Base-by-base conservation (phyloP, 768 basidiomycete species). In the Naematelia encephala region DNA sequence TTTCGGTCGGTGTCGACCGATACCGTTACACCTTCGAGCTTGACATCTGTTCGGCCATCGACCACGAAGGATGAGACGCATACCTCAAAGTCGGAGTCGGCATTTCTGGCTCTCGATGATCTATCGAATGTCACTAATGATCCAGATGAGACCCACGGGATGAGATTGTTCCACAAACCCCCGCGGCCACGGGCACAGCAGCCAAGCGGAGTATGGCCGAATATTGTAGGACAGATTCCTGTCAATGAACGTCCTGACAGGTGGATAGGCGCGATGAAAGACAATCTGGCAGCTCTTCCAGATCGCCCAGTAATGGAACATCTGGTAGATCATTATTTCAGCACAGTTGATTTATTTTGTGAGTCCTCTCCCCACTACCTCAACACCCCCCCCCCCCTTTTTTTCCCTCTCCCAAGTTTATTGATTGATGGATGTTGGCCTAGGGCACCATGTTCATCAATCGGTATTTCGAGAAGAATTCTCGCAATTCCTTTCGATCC, bases 401-500 rank as follows among this genome's bases (percentile, higher is more conserved):
- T 43, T n/a, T 43, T 43, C 39, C 19, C 39, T 43, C 39, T 43
- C 19, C 39, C 39, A n/a, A n/a, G n/a, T n/a, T n/a, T n/a, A n/a
- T n/a, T n/a, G n/a, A n/a, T n/a, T n/a, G n/a, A n/a, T n/a, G n/a
- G n/a, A n/a, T n/a, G n/a, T n/a, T n/a, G n/a, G n/a, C n/a, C n/a
- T n/a, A n/a, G n/a, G n/a, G n/a, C n/a, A n/a, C n/a, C n/a, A n/a
- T n/a, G n/a, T n/a, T n/a, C 54, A 55, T 21, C 23, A 46, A 26
- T 22, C n/a, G 14, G 54, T 55, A 4, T 55, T 55, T 23, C 39
- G 29, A 10, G 21, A 55, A 16, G 54, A 55, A 19, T 44, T 55
- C 4, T 13, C 14, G 4, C 54, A 55, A 26, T 44, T 55, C 44
- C 21, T 22, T 11, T 13, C 39, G 13, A 14, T 55, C 42, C 13